Conservation (phyloP, 2,329 filamentous ascomycete species). For the Penicillium sp. region DNA sequence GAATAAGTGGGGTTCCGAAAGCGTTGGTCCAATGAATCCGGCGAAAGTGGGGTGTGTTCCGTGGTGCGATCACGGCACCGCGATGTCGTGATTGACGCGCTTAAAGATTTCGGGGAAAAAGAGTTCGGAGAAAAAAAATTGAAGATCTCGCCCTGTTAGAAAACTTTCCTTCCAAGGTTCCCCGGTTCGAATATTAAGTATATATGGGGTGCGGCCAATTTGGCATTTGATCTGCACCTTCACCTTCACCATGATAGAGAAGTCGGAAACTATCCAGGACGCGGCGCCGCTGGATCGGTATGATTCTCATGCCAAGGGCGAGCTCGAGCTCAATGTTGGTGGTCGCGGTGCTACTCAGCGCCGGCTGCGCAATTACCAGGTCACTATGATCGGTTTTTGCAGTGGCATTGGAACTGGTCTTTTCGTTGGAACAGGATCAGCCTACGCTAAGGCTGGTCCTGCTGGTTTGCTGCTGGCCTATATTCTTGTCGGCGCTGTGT, state of each 20-base stretch:
- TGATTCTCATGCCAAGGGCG: conserved; percentile 22
- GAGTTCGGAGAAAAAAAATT: conserved; percentile 9
- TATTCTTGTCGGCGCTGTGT: conserved; percentile 67
- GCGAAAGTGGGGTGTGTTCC: conserved; percentile 12
- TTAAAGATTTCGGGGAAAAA: conserved; percentile 6
- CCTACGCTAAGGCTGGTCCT: conserved; percentile 70
- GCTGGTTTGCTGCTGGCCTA: conserved; percentile 69
- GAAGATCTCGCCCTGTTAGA: not conserved
- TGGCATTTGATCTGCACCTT: not conserved
- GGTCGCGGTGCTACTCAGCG: conserved; percentile 35
- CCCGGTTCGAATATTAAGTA: not conserved
- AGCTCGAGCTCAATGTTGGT: conserved; percentile 34
- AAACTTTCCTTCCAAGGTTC: not conserved
- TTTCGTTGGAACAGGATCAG: conserved; percentile 77
- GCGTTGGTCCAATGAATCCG: conserved; percentile 13
- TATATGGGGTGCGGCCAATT: not conserved
- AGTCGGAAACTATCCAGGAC: conserved; percentile 18
- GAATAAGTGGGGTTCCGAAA: conserved; percentile 11
- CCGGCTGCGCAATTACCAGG: conserved; percentile 36
- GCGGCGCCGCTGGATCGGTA: conserved; percentile 7
- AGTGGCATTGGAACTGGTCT: conserved; percentile 66
- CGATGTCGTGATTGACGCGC: conserved; percentile 20
- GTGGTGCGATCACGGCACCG: conserved; percentile 1
- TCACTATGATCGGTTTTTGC: conserved; percentile 36
- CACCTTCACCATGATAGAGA: conserved; percentile 11